phyloP scores from a whole-genome alignment of 805 yeast species.

The Candida cerambycidarum region DNA sequence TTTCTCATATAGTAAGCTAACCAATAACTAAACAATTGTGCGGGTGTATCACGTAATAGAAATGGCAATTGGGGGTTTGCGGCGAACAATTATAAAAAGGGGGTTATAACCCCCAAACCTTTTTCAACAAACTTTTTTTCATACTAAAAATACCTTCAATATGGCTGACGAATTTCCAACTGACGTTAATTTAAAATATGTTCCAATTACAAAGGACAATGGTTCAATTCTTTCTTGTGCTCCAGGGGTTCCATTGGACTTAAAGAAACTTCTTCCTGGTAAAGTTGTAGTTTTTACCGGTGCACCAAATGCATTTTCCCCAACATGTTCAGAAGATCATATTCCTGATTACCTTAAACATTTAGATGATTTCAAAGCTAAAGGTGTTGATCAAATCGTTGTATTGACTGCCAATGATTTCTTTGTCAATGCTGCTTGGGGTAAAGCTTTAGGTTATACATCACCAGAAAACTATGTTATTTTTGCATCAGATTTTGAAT shows the following conservation, averaged over 20 bases:
- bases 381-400: conserved; percentile 33
- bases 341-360: conserved; percentile 40
- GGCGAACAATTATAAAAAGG: conserved; percentile 5
- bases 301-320: conserved; percentile 88
- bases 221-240: conserved; percentile 40
- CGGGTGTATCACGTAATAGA: conserved; percentile 5
- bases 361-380: conserved; percentile 44
- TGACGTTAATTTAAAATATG: conserved; percentile 35
- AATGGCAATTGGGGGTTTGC: conserved; percentile 1
- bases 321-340: conserved; percentile 45
- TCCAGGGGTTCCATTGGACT: conserved; percentile 35
- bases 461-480: conserved; percentile 34
- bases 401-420: conserved; percentile 44
- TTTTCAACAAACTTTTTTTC: neutral
- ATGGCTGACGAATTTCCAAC: conserved; percentile 29
- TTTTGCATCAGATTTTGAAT: conserved; percentile 41
- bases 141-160: neutral
- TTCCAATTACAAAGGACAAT: conserved; percentile 40
- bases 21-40: neutral
- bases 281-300: conserved; percentile 68
- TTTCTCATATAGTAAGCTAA: neutral
- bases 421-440: conserved; percentile 46
- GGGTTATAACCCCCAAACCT: neutral
- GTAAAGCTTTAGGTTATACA: conserved; percentile 43
- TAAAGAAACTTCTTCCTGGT: conserved; percentile 32